Evolutionary conservation across 2,329 filamentous ascomycete species (phyloP), one percentile per base, ranked within the genome.

Genomic region (Pezicula rhizophila): DNA sequence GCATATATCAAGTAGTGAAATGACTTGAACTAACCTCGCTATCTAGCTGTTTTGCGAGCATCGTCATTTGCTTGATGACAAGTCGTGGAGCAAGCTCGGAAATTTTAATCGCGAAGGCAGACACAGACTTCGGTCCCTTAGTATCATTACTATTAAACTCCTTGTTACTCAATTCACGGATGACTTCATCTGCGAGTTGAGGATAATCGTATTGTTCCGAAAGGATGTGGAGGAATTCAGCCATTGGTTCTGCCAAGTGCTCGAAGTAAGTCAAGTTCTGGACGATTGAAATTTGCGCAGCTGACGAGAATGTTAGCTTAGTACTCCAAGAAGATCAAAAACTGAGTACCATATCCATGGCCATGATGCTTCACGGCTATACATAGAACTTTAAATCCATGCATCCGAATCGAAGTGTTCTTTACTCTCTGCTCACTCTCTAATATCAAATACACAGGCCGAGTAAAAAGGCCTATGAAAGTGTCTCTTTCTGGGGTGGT

Each of bases 261-360:
- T 99, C 93, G 61, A 97, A 99, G 66, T 99, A 99, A 5, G 93
- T 96, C 57, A 99, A 72, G 64, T 93, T 97, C 67, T 99, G 93
- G 47, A 97, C 91, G 61, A 99, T 95, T 41, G 91, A 95, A 42
- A 95, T 97, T 76, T 99, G 93, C 2, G 93, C 93, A 45, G 88
- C 89, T 95, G 60, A 26, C 0, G 54, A 73, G 48, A 70, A 64
- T 54, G 50, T 56, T 52, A 59, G 60, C 18, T 55, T 50, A 12
- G 11, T 15, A 42, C 12, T 37, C 11, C 18, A 18, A 40, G 8
- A 15, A 43, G 5, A 26, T 15, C 6, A 26, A 42, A 23, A 6
- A 33, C 15, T n/a, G 11, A 76, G 55, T 75, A 92, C 89, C 91
- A 65, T 96, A 96, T 57, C 87, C 93, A 68, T 99, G 93, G 2